phyloP scores from a whole-genome alignment of 2,329 filamentous ascomycete species.

The Fusarium cicatricum region DNA sequence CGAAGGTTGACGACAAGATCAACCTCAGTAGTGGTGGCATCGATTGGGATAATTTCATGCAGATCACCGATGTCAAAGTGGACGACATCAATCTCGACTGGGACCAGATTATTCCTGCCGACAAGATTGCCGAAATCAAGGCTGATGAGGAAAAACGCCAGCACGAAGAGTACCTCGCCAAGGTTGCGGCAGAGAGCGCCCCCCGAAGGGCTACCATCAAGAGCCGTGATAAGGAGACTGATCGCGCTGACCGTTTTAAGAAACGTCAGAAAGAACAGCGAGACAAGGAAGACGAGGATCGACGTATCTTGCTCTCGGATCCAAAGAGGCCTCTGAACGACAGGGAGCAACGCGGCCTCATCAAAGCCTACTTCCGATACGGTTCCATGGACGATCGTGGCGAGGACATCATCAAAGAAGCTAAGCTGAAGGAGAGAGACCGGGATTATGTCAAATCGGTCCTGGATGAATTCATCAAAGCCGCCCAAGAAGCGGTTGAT shows the following conservation, averaged over 20 bases:
- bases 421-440: conserved; percentile 84
- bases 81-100: conserved; percentile 83
- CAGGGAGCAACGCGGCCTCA: conserved; percentile 91
- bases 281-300: conserved; percentile 73
- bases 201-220: conserved; percentile 77
- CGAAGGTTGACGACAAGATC: conserved; percentile 92
- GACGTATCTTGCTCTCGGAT: conserved; percentile 77
- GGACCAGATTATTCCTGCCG: conserved; percentile 98
- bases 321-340: conserved; percentile 90
- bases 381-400: conserved; percentile 89
- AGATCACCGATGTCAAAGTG: conserved; percentile 97
- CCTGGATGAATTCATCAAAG: conserved; percentile 75
- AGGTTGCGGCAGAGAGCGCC: conserved; percentile 84
- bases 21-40: conserved; percentile 87
- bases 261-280: conserved; percentile 71
- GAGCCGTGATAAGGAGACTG: conserved; percentile 64
- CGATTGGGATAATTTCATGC: conserved; percentile 91
- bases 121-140: conserved; percentile 89
- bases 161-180: conserved; percentile 82
- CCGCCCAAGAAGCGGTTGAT: conserved; percentile 67
- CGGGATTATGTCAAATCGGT: conserved; percentile 78
- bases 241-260: conserved; percentile 72
- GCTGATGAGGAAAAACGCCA: conserved; percentile 86
- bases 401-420: conserved; percentile 87
- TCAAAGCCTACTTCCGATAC: conserved; percentile 89